These are phyloP conservation scores for Apiospora arundinis DNA, from an alignment of 2,329 filamentous ascomycete species.

Conservation along the genomic window DNA sequence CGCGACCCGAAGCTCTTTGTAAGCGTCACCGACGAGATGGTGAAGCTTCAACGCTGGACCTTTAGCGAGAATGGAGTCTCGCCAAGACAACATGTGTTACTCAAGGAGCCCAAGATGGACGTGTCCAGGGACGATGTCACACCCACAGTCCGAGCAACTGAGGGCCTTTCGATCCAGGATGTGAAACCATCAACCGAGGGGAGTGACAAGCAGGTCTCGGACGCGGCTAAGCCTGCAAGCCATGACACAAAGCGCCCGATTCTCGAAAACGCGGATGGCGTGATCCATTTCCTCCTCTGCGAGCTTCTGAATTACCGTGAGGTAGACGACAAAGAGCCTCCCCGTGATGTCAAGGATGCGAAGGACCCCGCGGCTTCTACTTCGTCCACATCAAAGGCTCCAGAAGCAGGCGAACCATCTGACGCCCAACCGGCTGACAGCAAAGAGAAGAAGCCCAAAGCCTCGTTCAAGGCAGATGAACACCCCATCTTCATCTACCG, in stretches of 20 bases:
- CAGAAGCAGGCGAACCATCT: slow-evolving; percentile 29
- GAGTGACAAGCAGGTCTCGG: slow-evolving; percentile 65
- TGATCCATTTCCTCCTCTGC: slow-evolving; percentile 92
- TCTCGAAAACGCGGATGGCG: slow-evolving; percentile 91
- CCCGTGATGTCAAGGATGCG: slow-evolving; percentile 49
- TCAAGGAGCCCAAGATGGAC: slow-evolving; percentile 47
- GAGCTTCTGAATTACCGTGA: slow-evolving; percentile 92
- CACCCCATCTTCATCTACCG: slow-evolving; percentile 97
- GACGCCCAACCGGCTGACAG: slow-evolving; percentile 43
- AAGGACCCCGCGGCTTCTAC: slow-evolving; percentile 42
- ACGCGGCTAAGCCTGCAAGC: slow-evolving; percentile 64
- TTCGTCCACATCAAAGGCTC: slow-evolving; percentile 29
- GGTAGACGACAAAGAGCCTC: slow-evolving; percentile 81
- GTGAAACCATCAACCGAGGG: slow-evolving; percentile 67
- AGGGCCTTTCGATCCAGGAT: slow-evolving; percentile 55
- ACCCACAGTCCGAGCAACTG: slow-evolving; percentile 53
- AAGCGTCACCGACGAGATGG: slow-evolving; percentile 82
- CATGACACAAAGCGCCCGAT: slow-evolving; percentile 80
- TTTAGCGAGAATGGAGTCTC: slow-evolving; percentile 34
- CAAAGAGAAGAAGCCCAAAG: slow-evolving; percentile 72
- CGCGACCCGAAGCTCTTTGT: slow-evolving; percentile 87
- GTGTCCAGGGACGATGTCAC: slow-evolving; percentile 48
- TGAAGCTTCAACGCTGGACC: slow-evolving; percentile 72
- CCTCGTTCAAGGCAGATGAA: slow-evolving; percentile 85
- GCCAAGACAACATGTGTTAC: slow-evolving; percentile 44